Percentiles rank a stretch among this genome's conserved stretches.
These are phyloP conservation scores for Zoysia matrella DNA, from an alignment of 202 grass and related monocot species.

Conservation along the genomic window DNA sequence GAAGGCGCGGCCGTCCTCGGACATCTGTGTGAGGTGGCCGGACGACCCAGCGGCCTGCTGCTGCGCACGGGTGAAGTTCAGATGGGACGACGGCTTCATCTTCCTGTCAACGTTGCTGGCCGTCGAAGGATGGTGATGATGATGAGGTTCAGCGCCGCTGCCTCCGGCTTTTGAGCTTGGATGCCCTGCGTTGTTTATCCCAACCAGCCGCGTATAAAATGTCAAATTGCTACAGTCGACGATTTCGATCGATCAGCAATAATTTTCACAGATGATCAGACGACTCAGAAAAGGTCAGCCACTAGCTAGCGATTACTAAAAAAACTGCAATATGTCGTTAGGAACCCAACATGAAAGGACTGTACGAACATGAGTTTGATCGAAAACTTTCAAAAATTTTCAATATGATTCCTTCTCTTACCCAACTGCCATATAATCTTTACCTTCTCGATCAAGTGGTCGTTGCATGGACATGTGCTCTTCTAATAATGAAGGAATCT, in stretches of 20 bases:
- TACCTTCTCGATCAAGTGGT: background rate
- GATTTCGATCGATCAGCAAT: background rate
- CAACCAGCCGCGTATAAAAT: background rate
- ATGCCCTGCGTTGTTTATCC: slow-evolving; percentile 44
- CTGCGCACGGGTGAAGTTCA: slow-evolving; percentile 38
- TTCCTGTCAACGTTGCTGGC: slow-evolving; percentile 28
- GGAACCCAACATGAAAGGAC: background rate
- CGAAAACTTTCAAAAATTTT: background rate
- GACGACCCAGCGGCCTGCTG: background rate
- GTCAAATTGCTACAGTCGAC: background rate
- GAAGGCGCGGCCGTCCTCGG: slow-evolving; percentile 44
- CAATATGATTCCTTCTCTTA: background rate
- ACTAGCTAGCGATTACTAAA: background rate
- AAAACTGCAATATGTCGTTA: background rate
- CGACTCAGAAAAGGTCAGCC: background rate
- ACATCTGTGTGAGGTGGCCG: slow-evolving; percentile 46
- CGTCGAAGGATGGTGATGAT: background rate
- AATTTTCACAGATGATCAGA: background rate
- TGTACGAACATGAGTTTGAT: too few species aligned
- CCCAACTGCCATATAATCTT: background rate
- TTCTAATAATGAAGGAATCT: background rate
- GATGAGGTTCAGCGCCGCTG: slow-evolving; percentile 28
- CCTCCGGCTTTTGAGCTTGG: slow-evolving; percentile 35
- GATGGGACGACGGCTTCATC: slow-evolving; percentile 58
- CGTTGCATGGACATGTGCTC: background rate